Percentiles rank a stretch among this genome's conserved stretches.
Conservation (phyloP, 1,139 yeast genomes). For the Pneumocystis carinii region DNA sequence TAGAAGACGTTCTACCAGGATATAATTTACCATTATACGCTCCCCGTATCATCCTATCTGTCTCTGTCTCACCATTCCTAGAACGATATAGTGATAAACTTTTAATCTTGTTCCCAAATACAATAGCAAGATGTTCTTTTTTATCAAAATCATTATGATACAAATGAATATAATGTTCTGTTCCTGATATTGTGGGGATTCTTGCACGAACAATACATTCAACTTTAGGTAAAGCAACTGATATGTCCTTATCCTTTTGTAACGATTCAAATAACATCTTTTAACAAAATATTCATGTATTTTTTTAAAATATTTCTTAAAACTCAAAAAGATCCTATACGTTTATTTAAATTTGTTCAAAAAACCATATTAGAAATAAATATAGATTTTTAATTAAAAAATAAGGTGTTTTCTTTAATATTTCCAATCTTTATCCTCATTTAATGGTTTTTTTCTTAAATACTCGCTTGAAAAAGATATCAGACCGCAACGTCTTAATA, state of each 20-base stretch:
- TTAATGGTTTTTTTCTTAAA: background rate
- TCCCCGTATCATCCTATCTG: slow-evolving; percentile 91
- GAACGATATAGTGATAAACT: slow-evolving; percentile 54
- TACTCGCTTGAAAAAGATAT: no score
- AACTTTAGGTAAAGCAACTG: slow-evolving; percentile 43
- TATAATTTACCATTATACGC: slow-evolving; percentile 80
- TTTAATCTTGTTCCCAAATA: slow-evolving; percentile 82
- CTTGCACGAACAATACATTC: slow-evolving; percentile 83
- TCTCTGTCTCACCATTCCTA: slow-evolving; percentile 63
- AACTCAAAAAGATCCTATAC: background rate
- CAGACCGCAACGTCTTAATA: no score
- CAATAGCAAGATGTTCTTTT: slow-evolving; percentile 94
- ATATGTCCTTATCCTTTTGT: background rate
- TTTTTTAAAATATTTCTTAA: background rate
- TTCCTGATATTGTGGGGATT: slow-evolving; percentile 84
- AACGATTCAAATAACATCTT: background rate
- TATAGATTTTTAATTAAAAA: background rate
- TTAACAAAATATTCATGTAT: background rate
- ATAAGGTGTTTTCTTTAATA: background rate
- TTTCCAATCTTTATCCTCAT: background rate
- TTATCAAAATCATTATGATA: slow-evolving; percentile 73
- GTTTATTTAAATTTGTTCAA: background rate
- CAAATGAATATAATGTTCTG: slow-evolving; percentile 81
- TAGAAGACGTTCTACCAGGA: slow-evolving; percentile 70
- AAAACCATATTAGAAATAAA: background rate